Evolutionary conservation across 345 rosid genomes (phyloP).

Genomic region (Salix koriyanagi): DNA sequence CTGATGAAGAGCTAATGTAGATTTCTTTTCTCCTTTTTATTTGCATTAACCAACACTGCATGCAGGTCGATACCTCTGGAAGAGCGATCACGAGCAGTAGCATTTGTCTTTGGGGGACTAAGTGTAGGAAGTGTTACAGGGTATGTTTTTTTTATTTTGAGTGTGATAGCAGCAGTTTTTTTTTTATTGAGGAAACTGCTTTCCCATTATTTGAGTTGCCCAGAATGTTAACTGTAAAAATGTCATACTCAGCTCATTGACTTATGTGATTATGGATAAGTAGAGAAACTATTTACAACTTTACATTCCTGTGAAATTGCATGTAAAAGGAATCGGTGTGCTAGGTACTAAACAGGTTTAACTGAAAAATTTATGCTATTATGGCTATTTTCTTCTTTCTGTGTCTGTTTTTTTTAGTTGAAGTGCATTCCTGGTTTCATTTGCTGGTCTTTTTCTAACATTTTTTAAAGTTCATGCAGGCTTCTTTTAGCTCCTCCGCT

Average conservation of each 20-base stretch:
- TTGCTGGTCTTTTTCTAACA: slow-evolving; percentile 17
- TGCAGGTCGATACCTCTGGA: slow-evolving; percentile 80
- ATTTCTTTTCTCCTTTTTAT: slow-evolving; percentile 12
- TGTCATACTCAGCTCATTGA: neutral
- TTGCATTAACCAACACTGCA: slow-evolving; percentile 10
- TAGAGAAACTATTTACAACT: neutral
- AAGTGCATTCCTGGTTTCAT: slow-evolving; percentile 1
- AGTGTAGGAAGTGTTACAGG: slow-evolving; percentile 89
- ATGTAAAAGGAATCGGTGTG: neutral
- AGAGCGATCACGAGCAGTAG: slow-evolving; percentile 90
- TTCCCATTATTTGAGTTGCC: neutral
- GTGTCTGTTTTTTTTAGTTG: neutral
- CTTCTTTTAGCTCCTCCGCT: slow-evolving; percentile 91
- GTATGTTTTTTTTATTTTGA: slow-evolving; percentile 42
- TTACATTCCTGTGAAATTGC: neutral
- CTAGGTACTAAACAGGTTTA: neutral
- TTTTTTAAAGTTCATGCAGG: slow-evolving; percentile 43
- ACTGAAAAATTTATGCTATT: neutral
- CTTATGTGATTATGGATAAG: neutral
- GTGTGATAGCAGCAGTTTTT: neutral
- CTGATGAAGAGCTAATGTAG: slow-evolving; percentile 7
- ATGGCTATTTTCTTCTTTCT: neutral
- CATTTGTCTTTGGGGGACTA: slow-evolving; percentile 87
- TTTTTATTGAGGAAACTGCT: slow-evolving; percentile 7
- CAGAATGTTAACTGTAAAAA: neutral